phyloP scores from a whole-genome alignment of 2,329 filamentous ascomycete genomes.

The Aspergillus phoenicis region DNA sequence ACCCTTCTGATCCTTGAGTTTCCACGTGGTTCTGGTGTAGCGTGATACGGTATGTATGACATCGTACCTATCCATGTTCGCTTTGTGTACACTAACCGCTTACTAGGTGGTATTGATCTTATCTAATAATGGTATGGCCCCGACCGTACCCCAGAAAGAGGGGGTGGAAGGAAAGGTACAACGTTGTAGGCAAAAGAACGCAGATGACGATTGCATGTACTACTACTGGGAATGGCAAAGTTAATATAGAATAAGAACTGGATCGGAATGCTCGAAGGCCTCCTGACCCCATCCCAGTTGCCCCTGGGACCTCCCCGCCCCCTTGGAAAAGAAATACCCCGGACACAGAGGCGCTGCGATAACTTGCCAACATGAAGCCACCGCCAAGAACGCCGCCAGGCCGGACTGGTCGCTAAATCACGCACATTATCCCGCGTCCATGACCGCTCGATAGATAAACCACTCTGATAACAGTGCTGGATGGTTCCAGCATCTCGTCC shows the following conservation, averaged over 20 bases:
- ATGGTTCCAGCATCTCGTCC: not conserved
- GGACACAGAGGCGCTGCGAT: not conserved
- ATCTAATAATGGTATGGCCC: not conserved
- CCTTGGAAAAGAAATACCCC: not conserved
- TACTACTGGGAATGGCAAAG: constrained; percentile 3
- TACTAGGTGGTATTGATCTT: not conserved
- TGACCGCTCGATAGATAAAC: not conserved
- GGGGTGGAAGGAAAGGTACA: not conserved
- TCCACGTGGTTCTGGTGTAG: constrained; percentile 26
- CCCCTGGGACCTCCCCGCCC: not conserved
- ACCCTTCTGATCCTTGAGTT: constrained; percentile 21
- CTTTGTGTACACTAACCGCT: not conserved
- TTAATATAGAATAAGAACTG: constrained; percentile 13
- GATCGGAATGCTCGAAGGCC: not conserved
- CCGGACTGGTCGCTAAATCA: constrained; percentile 14
- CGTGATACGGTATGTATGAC: constrained; percentile 14
- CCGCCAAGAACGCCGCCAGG: constrained; percentile 20
- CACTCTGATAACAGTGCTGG: not conserved
- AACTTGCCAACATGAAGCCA: constrained; percentile 14
- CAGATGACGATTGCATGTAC: constrained; percentile 4
- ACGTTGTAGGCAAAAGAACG: not conserved
- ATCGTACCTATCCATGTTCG: constrained; percentile 8
- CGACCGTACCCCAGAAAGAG: constrained; percentile 4
- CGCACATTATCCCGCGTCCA: constrained; percentile 10
- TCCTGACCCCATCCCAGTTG: not conserved